Percentiles rank a stretch among this genome's conserved stretches.
Evolutionary conservation across 208 protist species (phyloP).

Genomic region (Crithidia expoeki): DNA sequence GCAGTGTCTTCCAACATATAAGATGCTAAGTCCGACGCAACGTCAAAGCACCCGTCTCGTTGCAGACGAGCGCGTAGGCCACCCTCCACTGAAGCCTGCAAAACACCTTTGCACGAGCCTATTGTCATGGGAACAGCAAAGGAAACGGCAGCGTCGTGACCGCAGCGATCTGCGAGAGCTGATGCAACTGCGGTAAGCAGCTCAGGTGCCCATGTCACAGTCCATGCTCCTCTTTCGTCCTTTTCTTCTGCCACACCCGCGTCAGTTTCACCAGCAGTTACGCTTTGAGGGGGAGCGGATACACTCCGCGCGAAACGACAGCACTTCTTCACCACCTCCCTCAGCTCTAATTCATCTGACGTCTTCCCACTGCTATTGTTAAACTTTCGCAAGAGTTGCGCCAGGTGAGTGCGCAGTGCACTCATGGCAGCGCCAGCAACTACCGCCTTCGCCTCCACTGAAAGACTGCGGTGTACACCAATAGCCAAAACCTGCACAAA

Average conservation of each 20-base stretch:
- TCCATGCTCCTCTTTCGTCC: neutral
- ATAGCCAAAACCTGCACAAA: constrained; percentile 29
- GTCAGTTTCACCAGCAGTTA: neutral
- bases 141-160: too few species aligned
- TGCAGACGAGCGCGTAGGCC: constrained; percentile 1
- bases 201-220: constrained; percentile 24
- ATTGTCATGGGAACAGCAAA: neutral
- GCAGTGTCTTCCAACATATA: too few species aligned
- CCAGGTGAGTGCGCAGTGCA: constrained; percentile 29
- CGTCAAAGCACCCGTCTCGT: neutral
- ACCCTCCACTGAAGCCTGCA: constrained; percentile 12
- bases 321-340: constrained; percentile 4
- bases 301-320: neutral
- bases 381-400: constrained; percentile 1
- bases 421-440: constrained; percentile 16
- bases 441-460: constrained; percentile 28
- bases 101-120: neutral
- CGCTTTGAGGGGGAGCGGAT: neutral
- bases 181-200: constrained; percentile 4
- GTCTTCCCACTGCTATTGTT: too few species aligned
- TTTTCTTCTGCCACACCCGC: neutral
- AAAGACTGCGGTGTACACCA: constrained; percentile 19
- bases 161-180: neutral
- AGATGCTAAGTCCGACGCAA: too few species aligned
- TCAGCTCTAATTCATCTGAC: neutral